Evolutionary conservation across 805 yeast genomes (phyloP), one percentile per base, ranked within the genome.

Genomic region (Kodamaea leandrae): DNA sequence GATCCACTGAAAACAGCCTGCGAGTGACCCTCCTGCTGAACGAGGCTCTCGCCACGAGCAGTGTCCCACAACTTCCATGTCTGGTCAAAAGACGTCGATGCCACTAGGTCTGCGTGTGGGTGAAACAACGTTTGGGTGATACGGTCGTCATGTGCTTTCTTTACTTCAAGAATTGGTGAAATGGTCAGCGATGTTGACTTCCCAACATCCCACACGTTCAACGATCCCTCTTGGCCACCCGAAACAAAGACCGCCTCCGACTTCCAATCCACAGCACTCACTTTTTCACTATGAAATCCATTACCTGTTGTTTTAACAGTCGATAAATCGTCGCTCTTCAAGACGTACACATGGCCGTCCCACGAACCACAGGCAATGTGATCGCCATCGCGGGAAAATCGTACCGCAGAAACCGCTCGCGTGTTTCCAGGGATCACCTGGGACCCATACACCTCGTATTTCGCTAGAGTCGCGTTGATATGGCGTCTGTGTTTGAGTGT

Each of bases 41-140:
- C 64, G 5, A 91, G 53, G 21, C 55, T 32, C 9, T 51, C 55
- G 12, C 61, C 58, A 4, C 68, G 74, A 9, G 64, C 62, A 0
- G 80, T 48, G 58, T 91, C 96, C 96, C 96, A 90, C 2, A 87
- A 58, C 45, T 87, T 75, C 96, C 96, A 91, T 0, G 96, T 86
- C 48, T 71, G 72, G 60, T 91, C 97, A 53, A 74, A 82, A 0
- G 96, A 89, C 0, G 95, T 83, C 8, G 86, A 74, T 0, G 81
- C 85, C 1, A 84, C 47, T 49, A 58, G 77, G 2, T 60, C 48
- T 1, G 80, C 80, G 3, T 64, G 50, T 1, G 95, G 95, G 59
- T 89, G 95, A 46, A 79, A 76, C 25, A 74, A 73, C 0, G 82
- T 61, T 13, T 75, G 67, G 1, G 83, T 72, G 0, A 89, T 81